A percentile compares a stretch with the other conserved stretches of the same genome.
Evolutionary conservation across 1,139 yeast genomes (phyloP).

Genomic region (Candida frijolesensis): DNA sequence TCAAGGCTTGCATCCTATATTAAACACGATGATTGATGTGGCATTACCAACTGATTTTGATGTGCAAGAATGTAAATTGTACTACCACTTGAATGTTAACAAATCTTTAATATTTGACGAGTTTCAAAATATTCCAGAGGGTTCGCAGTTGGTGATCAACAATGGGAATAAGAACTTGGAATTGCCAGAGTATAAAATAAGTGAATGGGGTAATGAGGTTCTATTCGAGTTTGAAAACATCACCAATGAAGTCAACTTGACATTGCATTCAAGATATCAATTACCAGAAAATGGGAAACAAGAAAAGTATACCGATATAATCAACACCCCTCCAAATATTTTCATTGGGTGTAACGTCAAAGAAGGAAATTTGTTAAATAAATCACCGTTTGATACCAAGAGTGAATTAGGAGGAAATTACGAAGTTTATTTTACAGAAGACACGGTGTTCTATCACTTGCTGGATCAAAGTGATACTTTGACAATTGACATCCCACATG

Average conservation of each 20-base stretch:
- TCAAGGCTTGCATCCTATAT: slow-evolving; percentile 45
- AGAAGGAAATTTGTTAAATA: slow-evolving; percentile 29
- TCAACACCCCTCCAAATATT: slow-evolving; percentile 26
- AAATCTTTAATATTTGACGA: slow-evolving; percentile 43
- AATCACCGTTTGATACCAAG: slow-evolving; percentile 42
- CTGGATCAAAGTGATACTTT: slow-evolving; percentile 10
- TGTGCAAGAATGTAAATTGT: slow-evolving; percentile 32
- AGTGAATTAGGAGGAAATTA: slow-evolving; percentile 35
- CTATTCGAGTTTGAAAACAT: slow-evolving; percentile 29
- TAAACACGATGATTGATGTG: slow-evolving; percentile 18
- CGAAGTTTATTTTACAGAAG: slow-evolving; percentile 41
- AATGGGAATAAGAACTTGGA: slow-evolving; percentile 43
- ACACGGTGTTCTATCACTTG: slow-evolving; percentile 45
- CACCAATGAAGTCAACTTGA: slow-evolving; percentile 23
- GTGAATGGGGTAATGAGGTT: slow-evolving; percentile 46
- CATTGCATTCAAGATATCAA: slow-evolving; percentile 45
- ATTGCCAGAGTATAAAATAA: slow-evolving; percentile 42
- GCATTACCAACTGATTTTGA: slow-evolving; percentile 28
- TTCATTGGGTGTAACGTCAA: slow-evolving; percentile 38
- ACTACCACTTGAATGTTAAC: slow-evolving; percentile 34
- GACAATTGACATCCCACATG: slow-evolving; percentile 25
- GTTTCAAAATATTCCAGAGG: slow-evolving; percentile 35
- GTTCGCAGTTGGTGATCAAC: slow-evolving; percentile 26
- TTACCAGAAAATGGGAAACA: slow-evolving; percentile 22
- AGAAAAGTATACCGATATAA: slow-evolving; percentile 11